Conservation (phyloP, 225 moss, liverwort and hornwort species). For the Anthoceros angustus region DNA sequence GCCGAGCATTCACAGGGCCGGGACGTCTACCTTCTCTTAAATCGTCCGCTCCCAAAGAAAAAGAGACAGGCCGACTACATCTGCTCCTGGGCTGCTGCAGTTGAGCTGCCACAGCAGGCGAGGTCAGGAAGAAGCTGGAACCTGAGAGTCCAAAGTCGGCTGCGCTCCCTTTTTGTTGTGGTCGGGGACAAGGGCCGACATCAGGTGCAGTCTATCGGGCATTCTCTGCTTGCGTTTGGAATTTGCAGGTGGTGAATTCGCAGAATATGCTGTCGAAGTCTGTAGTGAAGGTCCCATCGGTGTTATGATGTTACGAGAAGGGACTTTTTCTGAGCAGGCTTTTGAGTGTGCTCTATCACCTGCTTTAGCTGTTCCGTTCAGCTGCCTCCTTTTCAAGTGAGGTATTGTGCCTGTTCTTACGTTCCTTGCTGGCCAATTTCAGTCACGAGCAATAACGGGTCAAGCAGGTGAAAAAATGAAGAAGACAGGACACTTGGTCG, state of each 20-base stretch:
- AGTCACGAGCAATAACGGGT: slow-evolving; percentile 94
- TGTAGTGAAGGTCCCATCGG: slow-evolving; percentile 87
- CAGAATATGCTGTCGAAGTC: slow-evolving; percentile 95
- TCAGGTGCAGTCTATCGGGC: too few relatives aligned
- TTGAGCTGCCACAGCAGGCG: too few relatives aligned
- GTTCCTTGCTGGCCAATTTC: slow-evolving; percentile 1
- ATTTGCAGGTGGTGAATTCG: slow-evolving; percentile 64
- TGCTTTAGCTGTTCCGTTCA: neutral
- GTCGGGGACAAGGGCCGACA: too few relatives aligned
- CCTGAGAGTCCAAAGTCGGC: too few relatives aligned
- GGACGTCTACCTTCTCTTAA: too few relatives aligned
- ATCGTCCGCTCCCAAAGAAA: too few relatives aligned
- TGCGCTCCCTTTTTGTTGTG: too few relatives aligned
- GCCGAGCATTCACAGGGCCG: too few relatives aligned
- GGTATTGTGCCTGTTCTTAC: neutral
- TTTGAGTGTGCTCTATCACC: slow-evolving; percentile 6
- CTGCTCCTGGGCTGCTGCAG: too few relatives aligned
- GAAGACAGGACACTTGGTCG: slow-evolving; percentile 62
- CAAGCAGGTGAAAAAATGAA: slow-evolving; percentile 99
- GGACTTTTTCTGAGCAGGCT: slow-evolving; percentile 80
- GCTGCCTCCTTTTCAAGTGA: neutral
- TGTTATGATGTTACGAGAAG: slow-evolving; percentile 96
- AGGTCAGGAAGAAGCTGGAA: too few relatives aligned
- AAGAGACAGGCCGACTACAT: too few relatives aligned
- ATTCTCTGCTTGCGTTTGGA: too few relatives aligned